Evolutionary conservation across 2,329 filamentous ascomycete genomes (phyloP).

Genomic region (Fusarium continuum): DNA sequence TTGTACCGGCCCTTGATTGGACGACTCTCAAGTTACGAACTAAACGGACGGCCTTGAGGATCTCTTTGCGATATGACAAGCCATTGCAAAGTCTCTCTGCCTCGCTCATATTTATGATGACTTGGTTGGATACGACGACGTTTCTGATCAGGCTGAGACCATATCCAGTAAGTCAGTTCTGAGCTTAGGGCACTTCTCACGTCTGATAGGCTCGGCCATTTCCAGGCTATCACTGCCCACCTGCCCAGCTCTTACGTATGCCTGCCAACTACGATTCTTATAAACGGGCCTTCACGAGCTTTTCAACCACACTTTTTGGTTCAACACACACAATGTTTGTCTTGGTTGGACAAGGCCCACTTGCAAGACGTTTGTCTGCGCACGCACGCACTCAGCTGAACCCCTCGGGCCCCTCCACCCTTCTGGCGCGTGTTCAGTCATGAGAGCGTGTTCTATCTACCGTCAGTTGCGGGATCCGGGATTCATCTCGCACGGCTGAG

Average conservation of each 20-base stretch:
- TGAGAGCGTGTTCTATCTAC: neutral
- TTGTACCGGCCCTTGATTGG: conserved; percentile 21
- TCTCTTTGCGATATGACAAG: neutral
- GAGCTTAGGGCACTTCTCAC: conserved; percentile 16
- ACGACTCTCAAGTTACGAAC: neutral
- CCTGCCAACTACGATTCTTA: neutral
- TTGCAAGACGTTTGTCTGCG: neutral
- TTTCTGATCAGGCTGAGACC: conserved; percentile 23
- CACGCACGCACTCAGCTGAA: conserved; percentile 13
- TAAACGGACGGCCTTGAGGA: neutral
- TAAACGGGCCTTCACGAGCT: conserved; percentile 25
- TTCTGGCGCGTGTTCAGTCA: conserved; percentile 12
- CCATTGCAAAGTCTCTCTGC: neutral
- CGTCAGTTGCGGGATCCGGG: neutral
- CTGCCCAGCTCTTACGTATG: conserved; percentile 20
- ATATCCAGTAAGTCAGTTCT: conserved; percentile 22
- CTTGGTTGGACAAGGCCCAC: conserved; percentile 17
- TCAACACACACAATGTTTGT: conserved; percentile 9
- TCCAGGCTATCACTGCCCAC: conserved; percentile 23
- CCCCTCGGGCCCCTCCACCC: conserved; percentile 21
- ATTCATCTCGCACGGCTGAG: neutral
- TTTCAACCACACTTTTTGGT: conserved; percentile 12
- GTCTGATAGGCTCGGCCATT: conserved; percentile 28
- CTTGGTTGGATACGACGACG: conserved; percentile 20
- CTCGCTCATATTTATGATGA: neutral